A percentile compares a stretch with the other conserved stretches of the same genome.
phyloP scores from a whole-genome alignment of 2,329 filamentous ascomycete species.

The Apiospora phragmitis region DNA sequence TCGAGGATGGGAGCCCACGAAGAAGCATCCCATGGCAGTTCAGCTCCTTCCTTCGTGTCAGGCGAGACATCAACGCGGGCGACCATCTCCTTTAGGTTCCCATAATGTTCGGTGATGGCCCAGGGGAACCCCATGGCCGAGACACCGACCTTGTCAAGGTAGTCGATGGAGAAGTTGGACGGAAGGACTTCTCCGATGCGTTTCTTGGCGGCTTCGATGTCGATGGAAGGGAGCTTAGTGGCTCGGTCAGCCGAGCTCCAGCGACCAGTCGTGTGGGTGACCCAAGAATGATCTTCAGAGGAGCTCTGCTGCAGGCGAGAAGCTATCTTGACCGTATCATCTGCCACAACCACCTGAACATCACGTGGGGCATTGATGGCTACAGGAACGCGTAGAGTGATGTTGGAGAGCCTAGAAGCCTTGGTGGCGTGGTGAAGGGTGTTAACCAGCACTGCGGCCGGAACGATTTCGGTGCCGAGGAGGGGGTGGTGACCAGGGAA shows the following conservation, averaged over 20 bases:
- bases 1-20: slow-evolving; percentile 43
- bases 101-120: slow-evolving; percentile 39
- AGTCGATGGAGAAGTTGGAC: slow-evolving; percentile 37
- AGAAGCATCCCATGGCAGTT: slow-evolving; percentile 2
- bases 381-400: slow-evolving; percentile 37
- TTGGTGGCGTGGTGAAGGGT: slow-evolving; percentile 34
- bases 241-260: not conserved
- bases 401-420: slow-evolving; percentile 16
- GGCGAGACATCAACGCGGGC: slow-evolving; percentile 38
- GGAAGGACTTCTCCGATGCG: slow-evolving; percentile 30
- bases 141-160: slow-evolving; percentile 40
- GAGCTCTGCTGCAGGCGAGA: slow-evolving; percentile 22
- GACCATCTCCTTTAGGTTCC: slow-evolving; percentile 40
- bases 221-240: slow-evolving; percentile 13
- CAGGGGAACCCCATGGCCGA: slow-evolving; percentile 43
- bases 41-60: not conserved
- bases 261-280: slow-evolving; percentile 29
- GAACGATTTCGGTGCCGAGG: slow-evolving; percentile 43
- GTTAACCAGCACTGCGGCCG: slow-evolving; percentile 42
- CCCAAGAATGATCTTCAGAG: slow-evolving; percentile 25
- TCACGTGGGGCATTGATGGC: slow-evolving; percentile 22
- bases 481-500: slow-evolving; percentile 42
- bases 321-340: slow-evolving; percentile 31
- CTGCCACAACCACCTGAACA: slow-evolving; percentile 37
- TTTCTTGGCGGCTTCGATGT: slow-evolving; percentile 26